Base-by-base conservation (phyloP, 768 basidiomycete species). In the Cantharellus cinnabarinus region DNA sequence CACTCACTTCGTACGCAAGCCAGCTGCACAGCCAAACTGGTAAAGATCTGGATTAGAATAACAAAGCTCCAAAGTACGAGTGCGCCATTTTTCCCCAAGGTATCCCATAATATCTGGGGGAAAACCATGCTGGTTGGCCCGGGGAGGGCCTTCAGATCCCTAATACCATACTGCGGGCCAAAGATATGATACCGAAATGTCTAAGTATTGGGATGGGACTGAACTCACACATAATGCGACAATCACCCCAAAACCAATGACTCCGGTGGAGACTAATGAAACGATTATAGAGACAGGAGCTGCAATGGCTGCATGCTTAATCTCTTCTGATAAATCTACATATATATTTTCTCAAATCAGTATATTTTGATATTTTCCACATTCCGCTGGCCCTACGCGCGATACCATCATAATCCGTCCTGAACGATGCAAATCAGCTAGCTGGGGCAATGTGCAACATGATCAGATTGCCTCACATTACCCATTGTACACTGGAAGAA, bases 401-500 rank as follows among this genome's bases (percentile, higher is more conserved):
- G 34, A 58, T 56, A 14, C 38, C 62, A 41, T 62, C 62, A 58
- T 62, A 62, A 52, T 62, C 62, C 10, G 62, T 62, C 62, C 52
- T 54, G 35, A 10, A 1, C 35, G 35, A 37, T 37, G 52, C 10
- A 54, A 10, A 48, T 10, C 10, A 37, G 38, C 38, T 37, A 54
- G 38, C 7, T 7, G 7, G 1, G 35, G 52, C 35, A 7, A 54
- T 37, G 7, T 37, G 7, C 52, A 14, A 7, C 14, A 10, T 10
- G 38, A 10, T 37, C 14, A 7, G 52, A 7, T 54, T 37, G 52
- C 14, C 52, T 10, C 35, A 54, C 72, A 76, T 74, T 20, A 74
- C 74, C 73, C 73, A 74, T 56, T 75, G 73, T 41, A 77, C 76
- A 20, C 73, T 75, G 52, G 10, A 29, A 48, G 29, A 48, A 29